Evolutionary conservation across 1,284 basidiomycete species (phyloP).

Genomic region (Neotropicomus parvogracilis): DNA sequence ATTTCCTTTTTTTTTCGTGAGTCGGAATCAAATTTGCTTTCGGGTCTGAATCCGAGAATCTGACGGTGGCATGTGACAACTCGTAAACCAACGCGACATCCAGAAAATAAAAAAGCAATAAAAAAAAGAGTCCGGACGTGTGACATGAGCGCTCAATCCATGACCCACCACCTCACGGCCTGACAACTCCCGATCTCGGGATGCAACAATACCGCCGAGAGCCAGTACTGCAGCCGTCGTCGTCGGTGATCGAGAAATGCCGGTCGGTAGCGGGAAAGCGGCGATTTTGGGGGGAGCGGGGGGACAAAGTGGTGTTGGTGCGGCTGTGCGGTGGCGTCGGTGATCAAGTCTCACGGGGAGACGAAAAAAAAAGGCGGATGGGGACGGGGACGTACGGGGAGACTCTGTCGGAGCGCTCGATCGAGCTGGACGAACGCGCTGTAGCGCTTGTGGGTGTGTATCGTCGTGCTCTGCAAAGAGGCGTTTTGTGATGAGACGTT

Average conservation of each 20-base stretch:
- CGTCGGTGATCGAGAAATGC: slow-evolving; percentile 71
- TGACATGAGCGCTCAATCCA: slow-evolving; percentile 44
- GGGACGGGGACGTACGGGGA: slow-evolving; percentile 48
- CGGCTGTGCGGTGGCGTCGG: slow-evolving; percentile 27
- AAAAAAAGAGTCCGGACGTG: neutral
- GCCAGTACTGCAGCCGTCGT: slow-evolving; percentile 63
- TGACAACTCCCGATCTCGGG: slow-evolving; percentile 67
- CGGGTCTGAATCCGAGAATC: too few relatives aligned
- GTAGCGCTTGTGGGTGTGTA: slow-evolving; percentile 69
- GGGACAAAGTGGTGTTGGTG: slow-evolving; percentile 53
- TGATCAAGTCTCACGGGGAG: too few relatives aligned
- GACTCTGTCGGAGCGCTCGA: slow-evolving; percentile 43
- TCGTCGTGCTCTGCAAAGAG: slow-evolving; percentile 49
- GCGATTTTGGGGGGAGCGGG: slow-evolving; percentile 64
- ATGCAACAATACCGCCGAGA: slow-evolving; percentile 62
- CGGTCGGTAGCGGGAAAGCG: slow-evolving; percentile 62
- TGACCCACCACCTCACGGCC: slow-evolving; percentile 63
- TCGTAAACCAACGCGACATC: too few relatives aligned
- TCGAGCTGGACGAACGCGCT: slow-evolving; percentile 64
- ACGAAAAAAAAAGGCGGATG: slow-evolving; percentile 21
- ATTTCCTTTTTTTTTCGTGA: too few relatives aligned
- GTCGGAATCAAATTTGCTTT: too few relatives aligned
- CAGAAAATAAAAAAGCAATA: neutral
- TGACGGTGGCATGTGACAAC: too few relatives aligned
- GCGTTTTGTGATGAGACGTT: too few relatives aligned